Evolutionary conservation across 192 early-diverging fungal species (phyloP).

Genomic region (Gamsiella multidivaricata): DNA sequence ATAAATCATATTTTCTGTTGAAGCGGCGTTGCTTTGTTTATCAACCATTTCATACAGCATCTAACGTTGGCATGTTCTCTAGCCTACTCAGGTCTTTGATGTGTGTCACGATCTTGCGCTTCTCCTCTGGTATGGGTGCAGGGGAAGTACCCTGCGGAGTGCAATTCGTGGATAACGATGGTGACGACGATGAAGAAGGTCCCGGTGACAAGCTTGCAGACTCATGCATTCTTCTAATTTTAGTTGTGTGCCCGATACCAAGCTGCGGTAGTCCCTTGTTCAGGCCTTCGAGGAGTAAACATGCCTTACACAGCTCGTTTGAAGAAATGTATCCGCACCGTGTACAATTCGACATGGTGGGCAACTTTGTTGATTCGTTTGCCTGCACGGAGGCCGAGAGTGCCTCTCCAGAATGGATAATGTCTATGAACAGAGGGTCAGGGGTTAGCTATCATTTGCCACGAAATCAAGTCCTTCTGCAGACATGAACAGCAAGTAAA

Average conservation of each 20-base stretch:
- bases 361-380: conserved; percentile 71
- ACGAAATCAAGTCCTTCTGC: no score
- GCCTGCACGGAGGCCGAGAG: conserved; percentile 68
- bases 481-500: not conserved
- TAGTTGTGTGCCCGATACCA: conserved; percentile 64
- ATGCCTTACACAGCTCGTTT: conserved; percentile 94
- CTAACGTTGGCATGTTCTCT: conserved; percentile 26
- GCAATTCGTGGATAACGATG: conserved; percentile 2
- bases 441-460: no score
- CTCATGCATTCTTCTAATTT: conserved; percentile 49
- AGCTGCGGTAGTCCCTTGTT: conserved; percentile 88
- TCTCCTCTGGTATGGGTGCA: not conserved
- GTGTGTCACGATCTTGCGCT: conserved; percentile 36
- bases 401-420: conserved; percentile 95
- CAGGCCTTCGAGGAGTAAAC: conserved; percentile 91
- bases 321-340: conserved; percentile 96
- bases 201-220: conserved; percentile 9
- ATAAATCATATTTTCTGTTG: no score
- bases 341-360: conserved; percentile 73
- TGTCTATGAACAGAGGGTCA: conserved; percentile 69
- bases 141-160: no score
- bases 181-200: conserved; percentile 9
- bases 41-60: not conserved
- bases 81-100: conserved; percentile 41
- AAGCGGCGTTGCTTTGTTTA: no score